Base-by-base conservation (phyloP, 176 grass and related monocot species). In the Avena atlantica region DNA sequence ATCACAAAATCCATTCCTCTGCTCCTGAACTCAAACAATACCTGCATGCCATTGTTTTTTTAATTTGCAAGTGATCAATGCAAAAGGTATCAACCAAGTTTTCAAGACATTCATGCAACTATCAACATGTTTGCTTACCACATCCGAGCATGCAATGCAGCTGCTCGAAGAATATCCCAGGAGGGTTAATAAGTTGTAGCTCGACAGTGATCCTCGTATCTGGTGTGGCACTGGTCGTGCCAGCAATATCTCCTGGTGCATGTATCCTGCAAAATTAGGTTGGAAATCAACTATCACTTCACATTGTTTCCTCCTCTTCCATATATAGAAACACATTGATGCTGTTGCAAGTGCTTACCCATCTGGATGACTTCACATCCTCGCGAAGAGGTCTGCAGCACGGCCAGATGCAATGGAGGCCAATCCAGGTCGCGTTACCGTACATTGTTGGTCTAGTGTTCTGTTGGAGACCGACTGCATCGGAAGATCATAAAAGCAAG, bases 381-480 rank as follows among this genome's bases (percentile, higher is more conserved):
- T 89, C 75, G 91, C 86, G 61, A 95, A 90, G 36, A 98, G 94
- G 78, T 98, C 96, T 12, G 88, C 93, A 3, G 96, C 85, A 2
- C 58, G 71, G 61, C 93, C 93, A 81, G 93, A 98, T 78, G 92
- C 92, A 85, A 98, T 91, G 25, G 92, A 92, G 75, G 96, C 93
- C 29, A 98, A 87, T 24, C 96, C 93, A 80, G 96, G 96, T 49
- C 96, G 88, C 80, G 96, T 98, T 37, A 98, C 96, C 65, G 96
- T 98, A 80, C 96, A 98, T 82, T 95, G 96, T 77, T 95, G 96
- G 79, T 98, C 96, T 82, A 98, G 74, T 16, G 96, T 98, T 62
- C 93, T 88, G 74, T 98, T 98, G 51, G 96, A 95, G 45, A 95
- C 86, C 0, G 96, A 98, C 96, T 98, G 81, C 80, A 91, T 74